Evolutionary conservation across 2,329 filamentous ascomycete species (phyloP).

Genomic region (Xylogone sp.): DNA sequence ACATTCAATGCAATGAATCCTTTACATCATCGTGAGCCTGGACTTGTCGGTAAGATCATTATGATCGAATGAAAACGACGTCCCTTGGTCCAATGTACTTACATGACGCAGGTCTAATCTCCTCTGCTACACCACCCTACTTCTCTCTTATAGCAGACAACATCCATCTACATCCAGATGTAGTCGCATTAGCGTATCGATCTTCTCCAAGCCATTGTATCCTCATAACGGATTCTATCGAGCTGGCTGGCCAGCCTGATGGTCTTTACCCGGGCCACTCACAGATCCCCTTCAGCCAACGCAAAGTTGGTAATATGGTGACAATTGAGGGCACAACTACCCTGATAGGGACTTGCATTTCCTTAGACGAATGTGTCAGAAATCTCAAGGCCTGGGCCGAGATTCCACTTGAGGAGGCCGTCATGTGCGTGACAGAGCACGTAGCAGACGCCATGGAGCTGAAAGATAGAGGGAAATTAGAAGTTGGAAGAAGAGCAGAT

Average conservation of each 20-base stretch:
- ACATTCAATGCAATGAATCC: slow-evolving; percentile 52
- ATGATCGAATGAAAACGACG: background rate
- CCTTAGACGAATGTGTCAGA: slow-evolving; percentile 45
- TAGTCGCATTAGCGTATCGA: slow-evolving; percentile 44
- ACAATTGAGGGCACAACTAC: slow-evolving; percentile 50
- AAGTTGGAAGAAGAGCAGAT: slow-evolving; percentile 20
- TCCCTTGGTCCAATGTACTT: background rate
- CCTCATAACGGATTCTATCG: slow-evolving; percentile 50
- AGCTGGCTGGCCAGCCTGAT: slow-evolving; percentile 47
- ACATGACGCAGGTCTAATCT: slow-evolving; percentile 24
- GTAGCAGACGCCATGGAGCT: slow-evolving; percentile 21
- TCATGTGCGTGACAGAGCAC: slow-evolving; percentile 25
- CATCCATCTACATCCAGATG: slow-evolving; percentile 47
- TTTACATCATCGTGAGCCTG: slow-evolving; percentile 45
- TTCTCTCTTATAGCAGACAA: slow-evolving; percentile 51
- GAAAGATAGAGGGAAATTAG: slow-evolving; percentile 19
- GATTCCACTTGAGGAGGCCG: slow-evolving; percentile 19
- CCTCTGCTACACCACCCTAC: slow-evolving; percentile 32
- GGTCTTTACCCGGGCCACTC: slow-evolving; percentile 47
- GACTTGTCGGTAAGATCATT: slow-evolving; percentile 37
- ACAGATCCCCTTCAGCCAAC: slow-evolving; percentile 46
- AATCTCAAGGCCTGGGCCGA: slow-evolving; percentile 28
- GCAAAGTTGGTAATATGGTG: slow-evolving; percentile 43
- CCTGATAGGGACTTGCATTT: slow-evolving; percentile 48
- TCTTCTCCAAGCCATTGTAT: slow-evolving; percentile 43